Conservation (phyloP, 164 flowering plant genomes). For the Piper betle region DNA sequence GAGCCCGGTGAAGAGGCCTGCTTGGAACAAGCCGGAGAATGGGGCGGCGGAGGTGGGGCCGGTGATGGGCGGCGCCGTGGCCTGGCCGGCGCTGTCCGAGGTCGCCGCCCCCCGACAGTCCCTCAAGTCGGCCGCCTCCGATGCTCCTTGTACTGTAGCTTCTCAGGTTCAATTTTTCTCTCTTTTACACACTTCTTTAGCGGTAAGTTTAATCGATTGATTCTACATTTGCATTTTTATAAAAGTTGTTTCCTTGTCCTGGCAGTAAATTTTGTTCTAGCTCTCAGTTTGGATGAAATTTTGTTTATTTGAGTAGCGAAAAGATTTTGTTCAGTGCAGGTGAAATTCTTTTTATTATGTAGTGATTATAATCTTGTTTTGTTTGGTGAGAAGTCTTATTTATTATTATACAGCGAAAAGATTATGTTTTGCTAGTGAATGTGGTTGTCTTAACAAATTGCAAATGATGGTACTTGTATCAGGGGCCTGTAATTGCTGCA, state of each 20-base stretch:
- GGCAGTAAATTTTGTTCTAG: too few relatives aligned
- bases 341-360: constrained; percentile 2
- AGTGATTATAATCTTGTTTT: not conserved
- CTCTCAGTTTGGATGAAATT: not conserved
- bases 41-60: constrained; percentile 27
- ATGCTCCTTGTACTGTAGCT: constrained; percentile 28
- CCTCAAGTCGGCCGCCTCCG: constrained; percentile 36
- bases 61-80: constrained; percentile 37
- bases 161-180: constrained; percentile 6
- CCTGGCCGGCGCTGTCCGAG: constrained; percentile 71
- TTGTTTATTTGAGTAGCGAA: too few relatives aligned
- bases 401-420: not conserved
- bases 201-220: not conserved
- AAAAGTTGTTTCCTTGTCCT: too few relatives aligned
- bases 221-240: not conserved
- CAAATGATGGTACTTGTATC: not conserved
- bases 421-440: too few relatives aligned
- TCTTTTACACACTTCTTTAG: not conserved
- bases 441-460: not conserved
- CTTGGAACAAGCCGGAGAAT: constrained; percentile 54
- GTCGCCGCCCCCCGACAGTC: constrained; percentile 28
- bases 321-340: not conserved
- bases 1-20: constrained; percentile 31
- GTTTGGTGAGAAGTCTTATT: constrained; percentile 3
- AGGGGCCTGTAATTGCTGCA: constrained; percentile 29